phyloP scores from a whole-genome alignment of 352 stramenopile genomes.

The Phytophthora quininea region DNA sequence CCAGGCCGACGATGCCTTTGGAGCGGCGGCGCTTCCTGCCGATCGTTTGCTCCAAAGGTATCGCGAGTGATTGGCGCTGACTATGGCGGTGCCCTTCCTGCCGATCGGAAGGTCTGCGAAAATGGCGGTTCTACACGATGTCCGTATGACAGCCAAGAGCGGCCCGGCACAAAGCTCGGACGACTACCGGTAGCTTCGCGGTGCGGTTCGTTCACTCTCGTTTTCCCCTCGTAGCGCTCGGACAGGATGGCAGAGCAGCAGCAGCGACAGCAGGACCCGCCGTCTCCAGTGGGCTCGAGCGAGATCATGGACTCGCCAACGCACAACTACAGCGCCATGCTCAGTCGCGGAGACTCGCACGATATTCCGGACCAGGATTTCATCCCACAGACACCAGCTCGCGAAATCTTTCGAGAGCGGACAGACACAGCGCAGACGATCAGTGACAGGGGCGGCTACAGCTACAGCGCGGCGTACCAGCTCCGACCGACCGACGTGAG shows the following conservation, averaged over 20 bases:
- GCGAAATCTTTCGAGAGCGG: constrained; percentile 32
- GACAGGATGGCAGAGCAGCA: constrained; percentile 4
- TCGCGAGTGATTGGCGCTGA: background rate
- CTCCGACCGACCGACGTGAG: constrained; percentile 23
- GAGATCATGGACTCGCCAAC: constrained; percentile 19
- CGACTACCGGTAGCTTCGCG: background rate
- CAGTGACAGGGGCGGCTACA: constrained; percentile 24
- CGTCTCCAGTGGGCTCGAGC: constrained; percentile 16
- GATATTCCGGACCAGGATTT: constrained; percentile 30
- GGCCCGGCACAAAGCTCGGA: constrained; percentile 29
- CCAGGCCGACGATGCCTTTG: background rate
- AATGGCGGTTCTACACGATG: constrained; percentile 8
- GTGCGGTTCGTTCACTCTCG: constrained; percentile 17
- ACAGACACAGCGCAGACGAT: constrained; percentile 28
- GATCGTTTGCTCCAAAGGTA: constrained; percentile 23
- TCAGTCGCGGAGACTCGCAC: constrained; percentile 19
- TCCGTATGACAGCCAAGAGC: constrained; percentile 28
- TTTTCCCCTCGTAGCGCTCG: constrained; percentile 13
- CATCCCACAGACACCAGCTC: constrained; percentile 17
- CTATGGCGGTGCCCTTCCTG: constrained; percentile 16
- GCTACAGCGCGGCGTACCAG: constrained; percentile 16
- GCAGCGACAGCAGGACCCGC: constrained; percentile 2
- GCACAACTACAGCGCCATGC: constrained; percentile 30
- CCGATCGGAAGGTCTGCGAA: constrained; percentile 30
- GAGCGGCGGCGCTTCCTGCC: constrained; percentile 3